Percentiles rank a stretch among this genome's conserved stretches.
Evolutionary conservation across 306 rosid genomes (phyloP).

Genomic region (Dryas octopetala): DNA sequence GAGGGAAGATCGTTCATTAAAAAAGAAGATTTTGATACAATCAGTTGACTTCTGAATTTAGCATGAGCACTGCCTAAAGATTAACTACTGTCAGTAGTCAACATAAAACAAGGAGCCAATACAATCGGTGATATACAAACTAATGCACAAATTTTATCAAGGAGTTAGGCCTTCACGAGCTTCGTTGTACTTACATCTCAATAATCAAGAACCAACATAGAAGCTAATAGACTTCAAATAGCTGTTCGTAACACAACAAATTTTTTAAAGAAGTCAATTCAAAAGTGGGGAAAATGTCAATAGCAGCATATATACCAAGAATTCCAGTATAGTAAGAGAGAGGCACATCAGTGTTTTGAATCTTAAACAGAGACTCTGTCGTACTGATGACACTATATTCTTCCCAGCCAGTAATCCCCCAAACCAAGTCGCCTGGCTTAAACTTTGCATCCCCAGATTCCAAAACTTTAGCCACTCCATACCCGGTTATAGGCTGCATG

Average conservation of each 20-base stretch:
- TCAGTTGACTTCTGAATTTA: background rate
- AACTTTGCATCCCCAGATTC: conserved; percentile 45
- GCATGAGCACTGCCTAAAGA: background rate
- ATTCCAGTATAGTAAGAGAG: conserved; percentile 61
- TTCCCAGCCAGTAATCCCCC: conserved; percentile 54
- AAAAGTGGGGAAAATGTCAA: too few species aligned
- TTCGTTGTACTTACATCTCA: too few species aligned
- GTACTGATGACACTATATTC: conserved; percentile 40
- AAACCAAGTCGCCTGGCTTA: conserved; percentile 47
- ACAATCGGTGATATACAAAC: too few species aligned
- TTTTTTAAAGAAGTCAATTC: too few species aligned
- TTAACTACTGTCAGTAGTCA: too few species aligned
- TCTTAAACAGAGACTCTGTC: conserved; percentile 36
- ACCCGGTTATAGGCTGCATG: conserved; percentile 41
- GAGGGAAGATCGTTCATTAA: background rate
- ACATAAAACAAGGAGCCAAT: too few species aligned
- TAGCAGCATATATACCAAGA: conserved; percentile 38
- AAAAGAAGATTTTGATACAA: background rate
- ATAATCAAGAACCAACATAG: too few species aligned
- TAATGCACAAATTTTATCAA: too few species aligned
- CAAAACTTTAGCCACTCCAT: conserved; percentile 50
- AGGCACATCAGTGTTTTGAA: conserved; percentile 42
- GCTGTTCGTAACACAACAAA: too few species aligned
- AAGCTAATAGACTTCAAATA: too few species aligned
- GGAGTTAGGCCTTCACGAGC: too few species aligned